Conservation (phyloP, 495 filamentous ascomycete genomes). For the Penicillium bovifimosum region DNA sequence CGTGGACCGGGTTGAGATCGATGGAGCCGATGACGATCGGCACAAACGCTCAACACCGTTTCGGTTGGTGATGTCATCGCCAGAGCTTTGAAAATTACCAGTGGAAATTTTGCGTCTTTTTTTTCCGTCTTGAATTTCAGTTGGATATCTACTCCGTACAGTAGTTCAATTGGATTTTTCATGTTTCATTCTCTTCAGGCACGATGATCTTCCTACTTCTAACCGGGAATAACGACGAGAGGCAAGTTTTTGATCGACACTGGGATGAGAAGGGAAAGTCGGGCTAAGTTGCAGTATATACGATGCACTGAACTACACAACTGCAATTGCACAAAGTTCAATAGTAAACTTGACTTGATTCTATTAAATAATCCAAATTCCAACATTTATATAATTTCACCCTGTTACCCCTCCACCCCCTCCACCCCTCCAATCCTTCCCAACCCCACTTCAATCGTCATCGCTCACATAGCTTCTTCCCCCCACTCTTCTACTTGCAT, state of each 20-base stretch:
- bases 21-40: slow-evolving; percentile 41
- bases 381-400: not conserved
- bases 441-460: slow-evolving; percentile 20
- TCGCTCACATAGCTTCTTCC: slow-evolving; percentile 17
- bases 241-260: not conserved
- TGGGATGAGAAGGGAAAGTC: slow-evolving; percentile 1
- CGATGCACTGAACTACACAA: not conserved
- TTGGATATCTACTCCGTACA: not conserved
- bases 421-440: slow-evolving; percentile 10
- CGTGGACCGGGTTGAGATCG: slow-evolving; percentile 34
- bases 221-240: not conserved
- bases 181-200: not conserved
- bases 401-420: slow-evolving; percentile 5
- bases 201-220: not conserved
- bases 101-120: slow-evolving; percentile 3
- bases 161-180: not conserved
- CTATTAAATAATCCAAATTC: not conserved
- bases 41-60: slow-evolving; percentile 30
- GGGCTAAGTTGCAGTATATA: not conserved
- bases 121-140: not conserved
- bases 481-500: slow-evolving; percentile 6
- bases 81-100: slow-evolving; percentile 19
- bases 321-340: not conserved
- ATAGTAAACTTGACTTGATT: not conserved
- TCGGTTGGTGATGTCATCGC: slow-evolving; percentile 33